Evolutionary conservation across 2,329 filamentous ascomycete genomes (phyloP), one percentile per base, ranked within the genome.

Genomic region (Zymoseptoria pseudotritici): DNA sequence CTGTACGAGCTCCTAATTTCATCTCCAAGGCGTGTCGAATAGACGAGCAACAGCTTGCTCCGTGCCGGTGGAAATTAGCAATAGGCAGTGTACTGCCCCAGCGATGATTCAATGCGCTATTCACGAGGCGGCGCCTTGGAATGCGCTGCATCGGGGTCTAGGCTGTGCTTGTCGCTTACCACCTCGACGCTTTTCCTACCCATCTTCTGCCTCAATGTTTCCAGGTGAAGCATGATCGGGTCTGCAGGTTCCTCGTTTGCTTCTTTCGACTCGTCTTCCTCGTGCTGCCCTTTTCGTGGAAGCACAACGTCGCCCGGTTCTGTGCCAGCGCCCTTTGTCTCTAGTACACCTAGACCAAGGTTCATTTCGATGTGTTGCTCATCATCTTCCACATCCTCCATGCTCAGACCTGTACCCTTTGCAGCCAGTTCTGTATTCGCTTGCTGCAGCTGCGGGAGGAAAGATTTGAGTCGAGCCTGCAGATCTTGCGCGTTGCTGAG

Each of bases 281-380:
- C 29, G 17, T 24, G 17, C 52, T n/a, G 8, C 26, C 13, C 20
- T 3, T 52, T n/a, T 7, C 22, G 22, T 19, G n/a, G 52, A 24
- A 53, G 22, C 52, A 53, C n/a, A 31, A 26, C 52, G 9, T 24
- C 52, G 52, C 22, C 22, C 22, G 22, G 22, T 24, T 56, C 8
- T 13, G 54, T 11, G 36, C 36, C 36, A 17, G 36, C 2, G 17
- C 36, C 36, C 5, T 17, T 64, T 64, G 72, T 65, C 61, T 74
- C 71, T 46, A 74, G 54, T 42, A 74, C 70, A 7, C 72, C 72
- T 5, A 74, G 59, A 2, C 71, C 71, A 8, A 74, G 62, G 52
- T 71, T 64, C 71, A 74, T 73, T 65, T 73, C 72, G 54, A 74
- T 73, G 61, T 73, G 68, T 57, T 65, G 64, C 56, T 70, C 67